phyloP scores from a whole-genome alignment of 257 asterid genomes.

The Solanum sitiens region DNA sequence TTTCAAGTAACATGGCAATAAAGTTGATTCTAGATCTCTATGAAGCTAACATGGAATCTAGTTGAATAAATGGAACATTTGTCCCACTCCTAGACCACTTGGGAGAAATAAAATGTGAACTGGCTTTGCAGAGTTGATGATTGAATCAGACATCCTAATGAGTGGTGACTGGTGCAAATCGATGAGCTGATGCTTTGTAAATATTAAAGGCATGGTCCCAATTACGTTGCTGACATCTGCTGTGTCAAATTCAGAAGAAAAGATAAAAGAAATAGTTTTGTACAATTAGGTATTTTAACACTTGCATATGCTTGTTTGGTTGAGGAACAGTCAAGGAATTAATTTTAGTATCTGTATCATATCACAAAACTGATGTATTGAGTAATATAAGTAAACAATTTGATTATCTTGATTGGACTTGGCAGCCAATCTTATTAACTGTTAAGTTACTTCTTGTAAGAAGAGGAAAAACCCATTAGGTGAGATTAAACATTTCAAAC shows the following conservation, averaged over 20 bases:
- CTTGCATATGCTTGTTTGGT: conserved; percentile 4
- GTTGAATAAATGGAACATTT: conserved; percentile 7
- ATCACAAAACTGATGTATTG: background rate
- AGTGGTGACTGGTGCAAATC: background rate
- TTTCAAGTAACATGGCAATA: conserved; percentile 9
- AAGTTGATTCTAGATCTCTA: conserved; percentile 3
- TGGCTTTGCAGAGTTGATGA: background rate
- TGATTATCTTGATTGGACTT: background rate
- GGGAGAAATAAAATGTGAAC: conserved; percentile 20
- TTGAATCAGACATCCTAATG: background rate
- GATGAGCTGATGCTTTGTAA: background rate
- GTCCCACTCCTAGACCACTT: conserved; percentile 15
- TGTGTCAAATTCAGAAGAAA: background rate
- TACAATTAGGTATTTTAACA: background rate
- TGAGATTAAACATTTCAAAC: background rate
- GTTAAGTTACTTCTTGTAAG: background rate
- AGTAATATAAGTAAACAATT: background rate
- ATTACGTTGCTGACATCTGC: background rate
- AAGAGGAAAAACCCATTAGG: background rate
- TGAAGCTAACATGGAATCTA: conserved; percentile 13
- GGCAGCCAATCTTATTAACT: background rate
- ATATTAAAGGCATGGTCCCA: background rate
- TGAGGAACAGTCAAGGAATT: conserved; percentile 1
- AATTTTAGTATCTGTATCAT: background rate
- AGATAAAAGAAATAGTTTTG: background rate